Evolutionary conservation across 805 yeast genomes (phyloP).

Genomic region (Kodamaea restingae): DNA sequence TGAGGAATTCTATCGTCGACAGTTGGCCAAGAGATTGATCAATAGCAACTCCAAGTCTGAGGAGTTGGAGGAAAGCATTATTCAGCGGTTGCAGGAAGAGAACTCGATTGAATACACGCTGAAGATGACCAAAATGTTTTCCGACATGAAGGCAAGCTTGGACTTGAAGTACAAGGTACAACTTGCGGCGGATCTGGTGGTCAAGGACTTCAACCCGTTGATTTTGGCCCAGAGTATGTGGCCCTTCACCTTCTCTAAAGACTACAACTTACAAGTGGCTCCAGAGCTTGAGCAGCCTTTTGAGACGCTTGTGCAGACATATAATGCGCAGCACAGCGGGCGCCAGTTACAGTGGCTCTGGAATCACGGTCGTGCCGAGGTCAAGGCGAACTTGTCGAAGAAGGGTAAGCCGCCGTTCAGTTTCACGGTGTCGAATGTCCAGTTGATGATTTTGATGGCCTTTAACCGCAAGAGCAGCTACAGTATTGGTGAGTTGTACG

Average conservation of each 20-base stretch:
- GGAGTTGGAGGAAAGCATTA: conserved; percentile 78
- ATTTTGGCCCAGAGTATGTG: conserved; percentile 87
- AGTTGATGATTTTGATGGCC: conserved; percentile 81
- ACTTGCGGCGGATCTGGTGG: conserved; percentile 29
- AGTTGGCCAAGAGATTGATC: conserved; percentile 84
- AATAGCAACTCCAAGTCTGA: conserved; percentile 82
- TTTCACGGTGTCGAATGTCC: conserved; percentile 79
- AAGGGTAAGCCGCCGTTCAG: conserved; percentile 77
- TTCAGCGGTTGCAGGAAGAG: conserved; percentile 80
- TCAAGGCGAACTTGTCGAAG: conserved; percentile 78
- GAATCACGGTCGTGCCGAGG: conserved; percentile 89
- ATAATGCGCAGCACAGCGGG: conserved; percentile 74
- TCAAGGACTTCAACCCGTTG: conserved; percentile 60
- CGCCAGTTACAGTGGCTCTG: conserved; percentile 93
- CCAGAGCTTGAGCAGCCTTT: conserved; percentile 59
- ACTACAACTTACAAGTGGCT: conserved; percentile 55
- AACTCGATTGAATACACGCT: conserved; percentile 91
- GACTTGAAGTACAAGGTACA: conserved; percentile 65
- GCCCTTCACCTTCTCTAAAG: conserved; percentile 58
- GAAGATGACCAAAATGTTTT: conserved; percentile 93
- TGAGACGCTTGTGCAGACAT: conserved; percentile 63
- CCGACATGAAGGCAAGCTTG: conserved; percentile 81
- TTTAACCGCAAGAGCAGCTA: conserved; percentile 66
- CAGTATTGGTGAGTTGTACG: conserved; percentile 56
- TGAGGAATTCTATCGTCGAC: conserved; percentile 86